Evolutionary conservation across 352 stramenopile genomes (phyloP).

Genomic region (Phytophthora melonis): DNA sequence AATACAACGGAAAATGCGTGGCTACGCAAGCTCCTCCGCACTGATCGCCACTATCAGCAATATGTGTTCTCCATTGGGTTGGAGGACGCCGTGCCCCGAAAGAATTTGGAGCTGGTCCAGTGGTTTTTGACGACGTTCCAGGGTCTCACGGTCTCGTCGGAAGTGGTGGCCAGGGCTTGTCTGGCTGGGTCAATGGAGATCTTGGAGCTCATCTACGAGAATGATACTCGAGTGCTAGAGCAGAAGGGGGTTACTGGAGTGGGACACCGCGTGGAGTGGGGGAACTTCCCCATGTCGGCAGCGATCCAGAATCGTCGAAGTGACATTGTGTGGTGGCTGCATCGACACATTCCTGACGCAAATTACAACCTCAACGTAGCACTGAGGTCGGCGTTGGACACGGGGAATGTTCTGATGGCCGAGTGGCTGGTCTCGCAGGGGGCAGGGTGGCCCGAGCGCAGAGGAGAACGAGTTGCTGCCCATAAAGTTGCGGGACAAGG

Average conservation of each 20-base stretch:
- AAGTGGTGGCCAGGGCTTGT: constrained; percentile 18
- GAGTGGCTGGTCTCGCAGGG: constrained; percentile 17
- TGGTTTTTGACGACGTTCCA: constrained; percentile 20
- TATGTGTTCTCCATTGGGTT: constrained; percentile 9
- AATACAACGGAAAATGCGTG: not conserved
- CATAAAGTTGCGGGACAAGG: constrained; percentile 7
- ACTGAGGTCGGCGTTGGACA: not conserved
- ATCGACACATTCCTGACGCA: constrained; percentile 7
- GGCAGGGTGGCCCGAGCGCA: not conserved
- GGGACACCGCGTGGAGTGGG: constrained; percentile 9
- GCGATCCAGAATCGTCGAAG: constrained; percentile 15
- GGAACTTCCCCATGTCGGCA: not conserved
- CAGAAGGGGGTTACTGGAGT: not conserved
- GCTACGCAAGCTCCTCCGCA: constrained; percentile 2
- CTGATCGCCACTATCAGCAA: constrained; percentile 21
- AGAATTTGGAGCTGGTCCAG: constrained; percentile 15
- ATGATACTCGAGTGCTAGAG: constrained; percentile 1
- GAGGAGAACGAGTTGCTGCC: constrained; percentile 2
- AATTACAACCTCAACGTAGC: not conserved
- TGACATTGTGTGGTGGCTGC: constrained; percentile 30
- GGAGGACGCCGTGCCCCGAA: not conserved
- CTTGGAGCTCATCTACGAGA: constrained; percentile 20
- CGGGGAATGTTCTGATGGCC: constrained; percentile 30
- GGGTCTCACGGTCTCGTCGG: constrained; percentile 3
- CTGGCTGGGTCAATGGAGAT: constrained; percentile 15